phyloP scores from a whole-genome alignment of 805 yeast genomes.

The Starmerella kuoi region DNA sequence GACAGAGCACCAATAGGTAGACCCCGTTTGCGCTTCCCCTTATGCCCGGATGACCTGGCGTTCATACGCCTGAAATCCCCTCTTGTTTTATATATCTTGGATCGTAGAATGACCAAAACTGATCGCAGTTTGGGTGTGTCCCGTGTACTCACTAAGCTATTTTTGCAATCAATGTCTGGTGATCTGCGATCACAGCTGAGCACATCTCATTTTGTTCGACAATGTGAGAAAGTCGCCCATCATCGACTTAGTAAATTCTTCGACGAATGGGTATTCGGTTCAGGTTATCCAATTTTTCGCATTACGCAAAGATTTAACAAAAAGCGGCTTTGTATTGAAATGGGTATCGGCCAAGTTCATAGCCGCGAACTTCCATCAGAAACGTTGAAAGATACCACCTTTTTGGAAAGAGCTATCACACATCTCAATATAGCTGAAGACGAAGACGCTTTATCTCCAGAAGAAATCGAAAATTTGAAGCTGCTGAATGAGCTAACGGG shows the following conservation, averaged over 20 bases:
- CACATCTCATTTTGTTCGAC: conserved; percentile 74
- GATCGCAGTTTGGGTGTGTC: conserved; percentile 87
- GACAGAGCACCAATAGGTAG: conserved; percentile 72
- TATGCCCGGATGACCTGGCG: conserved; percentile 46
- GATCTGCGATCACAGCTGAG: conserved; percentile 70
- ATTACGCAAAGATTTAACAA: conserved; percentile 88
- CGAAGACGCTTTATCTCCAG: conserved; percentile 23
- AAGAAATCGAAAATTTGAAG: conserved; percentile 1
- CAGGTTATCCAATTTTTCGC: conserved; percentile 79
- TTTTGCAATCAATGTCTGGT: conserved; percentile 90
- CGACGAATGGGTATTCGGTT: conserved; percentile 83
- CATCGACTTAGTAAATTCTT: conserved; percentile 72
- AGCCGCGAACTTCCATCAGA: conserved; percentile 27
- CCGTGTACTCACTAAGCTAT: conserved; percentile 80
- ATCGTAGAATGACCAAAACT: conserved; percentile 88
- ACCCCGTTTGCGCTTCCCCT: conserved; percentile 55
- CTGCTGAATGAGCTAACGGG: conserved; percentile 1
- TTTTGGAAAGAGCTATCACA: conserved; percentile 32
- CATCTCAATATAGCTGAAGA: conserved; percentile 17
- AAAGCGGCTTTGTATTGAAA: conserved; percentile 84
- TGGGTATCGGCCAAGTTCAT: conserved; percentile 88
- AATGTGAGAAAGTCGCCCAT: conserved; percentile 91
- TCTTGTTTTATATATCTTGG: conserved; percentile 67
- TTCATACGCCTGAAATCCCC: conserved; percentile 77
- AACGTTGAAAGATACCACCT: conserved; percentile 29